A percentile compares a stretch with the other conserved stretches of the same genome.
Evolutionary conservation across 2,329 filamentous ascomycete species (phyloP).

Genomic region (Sarocladium brachiariae): DNA sequence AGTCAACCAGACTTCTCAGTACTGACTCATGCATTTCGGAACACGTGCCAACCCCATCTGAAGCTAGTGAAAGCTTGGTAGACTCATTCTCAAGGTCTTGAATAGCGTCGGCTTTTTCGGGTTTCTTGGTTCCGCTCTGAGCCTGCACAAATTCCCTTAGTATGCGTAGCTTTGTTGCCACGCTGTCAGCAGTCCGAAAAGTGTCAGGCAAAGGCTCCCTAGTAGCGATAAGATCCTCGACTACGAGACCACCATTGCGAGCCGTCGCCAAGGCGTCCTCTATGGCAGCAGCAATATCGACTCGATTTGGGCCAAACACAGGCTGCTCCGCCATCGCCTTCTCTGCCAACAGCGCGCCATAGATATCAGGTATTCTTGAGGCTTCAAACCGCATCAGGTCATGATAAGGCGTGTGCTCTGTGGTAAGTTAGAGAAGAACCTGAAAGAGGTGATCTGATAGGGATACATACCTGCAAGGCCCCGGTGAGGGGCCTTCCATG

Average conservation of each 20-base stretch:
- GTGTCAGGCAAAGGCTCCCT: constrained; percentile 30
- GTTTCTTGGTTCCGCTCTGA: constrained; percentile 20
- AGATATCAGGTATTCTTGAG: constrained; percentile 42
- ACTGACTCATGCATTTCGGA: constrained; percentile 52
- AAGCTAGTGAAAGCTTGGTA: constrained; percentile 30
- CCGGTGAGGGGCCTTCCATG: constrained; percentile 53
- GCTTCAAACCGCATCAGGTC: constrained; percentile 52
- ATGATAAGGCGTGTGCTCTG: constrained; percentile 46
- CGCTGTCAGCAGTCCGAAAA: constrained; percentile 33
- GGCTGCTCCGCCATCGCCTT: constrained; percentile 46
- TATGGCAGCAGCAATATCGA: constrained; percentile 34
- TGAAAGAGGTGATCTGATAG: background rate
- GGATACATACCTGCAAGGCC: constrained; percentile 42
- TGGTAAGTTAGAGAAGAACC: background rate
- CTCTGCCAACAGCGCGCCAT: constrained; percentile 48
- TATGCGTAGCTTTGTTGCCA: constrained; percentile 42
- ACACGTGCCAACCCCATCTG: constrained; percentile 38
- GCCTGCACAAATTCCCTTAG: constrained; percentile 32
- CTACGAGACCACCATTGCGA: constrained; percentile 23
- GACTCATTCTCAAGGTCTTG: constrained; percentile 24
- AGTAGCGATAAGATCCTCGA: constrained; percentile 31
- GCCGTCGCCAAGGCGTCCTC: constrained; percentile 32
- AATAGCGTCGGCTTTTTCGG: background rate
- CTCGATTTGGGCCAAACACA: constrained; percentile 49
- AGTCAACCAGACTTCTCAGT: constrained; percentile 36